Base-by-base conservation (phyloP, 768 basidiomycete species). In the Amyloporia xantha region DNA sequence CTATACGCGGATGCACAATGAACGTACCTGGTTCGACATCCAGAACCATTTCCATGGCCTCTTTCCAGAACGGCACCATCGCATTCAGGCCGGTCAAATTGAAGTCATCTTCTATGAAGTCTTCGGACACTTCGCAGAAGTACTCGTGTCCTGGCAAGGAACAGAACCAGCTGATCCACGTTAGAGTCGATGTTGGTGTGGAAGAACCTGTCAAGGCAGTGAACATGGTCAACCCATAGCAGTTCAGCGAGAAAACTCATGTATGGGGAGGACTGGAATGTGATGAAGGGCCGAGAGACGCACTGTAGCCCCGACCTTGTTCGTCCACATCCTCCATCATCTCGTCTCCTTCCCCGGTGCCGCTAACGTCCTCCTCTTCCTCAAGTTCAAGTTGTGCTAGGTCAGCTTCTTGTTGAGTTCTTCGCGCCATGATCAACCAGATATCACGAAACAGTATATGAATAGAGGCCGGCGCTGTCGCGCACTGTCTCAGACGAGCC, bases 101-200 rank as follows among this genome's bases (percentile, higher is more conserved):
- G 73, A 99, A 99, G 64, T 98, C 91, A 69, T 99, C 96, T 66
- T 98, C 92, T 66, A 99, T 98, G 68, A 98, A 99, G 65, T 99
- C 96, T 64, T 96, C 94, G 50, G 91, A 85, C 41, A 97, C 94
- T 71, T 96, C 94, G 68, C 91, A 94, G 65, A 96, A 97, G 73
- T 96, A 97, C 69, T 97, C 94, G 67, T 97, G 94, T 37, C 90
- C 90, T 10, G 91, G 91, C 44, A 95, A 72, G 35, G 91, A 91
- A 66, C 91, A 94, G 71, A 93, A 95, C 91, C 91, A 93, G 61
- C 83, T 88, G 62, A 94, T 94, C 91, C 91, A 95, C 49, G 91
- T 95, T 52, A 94, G 73, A 27, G 89, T 90, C 47, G 89, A 92
- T 52, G 90, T 92, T 24, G 89, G 90, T 2, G 89, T 91, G 23